Percentiles rank a stretch among this genome's conserved stretches.
These are phyloP conservation scores for Rhipidocladum racemiflorum DNA, from an alignment of 176 grass and related monocot genomes.

Conservation along the genomic window DNA sequence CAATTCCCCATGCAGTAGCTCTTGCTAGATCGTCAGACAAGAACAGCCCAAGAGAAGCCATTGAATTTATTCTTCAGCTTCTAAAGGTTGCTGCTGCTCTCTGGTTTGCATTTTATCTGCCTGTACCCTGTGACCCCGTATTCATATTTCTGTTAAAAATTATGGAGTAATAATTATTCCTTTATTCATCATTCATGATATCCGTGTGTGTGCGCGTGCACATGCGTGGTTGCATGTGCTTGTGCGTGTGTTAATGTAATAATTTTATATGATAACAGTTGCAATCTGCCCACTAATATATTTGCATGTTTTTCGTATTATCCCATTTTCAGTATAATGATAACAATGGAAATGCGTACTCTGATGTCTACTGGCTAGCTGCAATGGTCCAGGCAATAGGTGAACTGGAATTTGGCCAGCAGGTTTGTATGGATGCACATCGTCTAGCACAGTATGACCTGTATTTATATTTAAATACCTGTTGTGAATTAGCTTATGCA, in stretches of 20 bases:
- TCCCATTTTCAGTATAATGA: conserved; percentile 87
- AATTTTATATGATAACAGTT: conserved; percentile 4
- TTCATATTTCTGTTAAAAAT: background rate
- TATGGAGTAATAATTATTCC: background rate
- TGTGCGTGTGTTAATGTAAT: background rate
- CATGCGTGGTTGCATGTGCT: too few species aligned
- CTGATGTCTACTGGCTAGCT: conserved; percentile 91
- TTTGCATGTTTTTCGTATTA: conserved; percentile 20
- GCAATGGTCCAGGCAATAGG: conserved; percentile 91
- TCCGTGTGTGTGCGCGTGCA: background rate
- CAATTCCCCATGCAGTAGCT: conserved; percentile 89
- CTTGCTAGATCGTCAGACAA: conserved; percentile 78
- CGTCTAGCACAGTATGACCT: conserved; percentile 6
- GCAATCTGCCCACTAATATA: background rate
- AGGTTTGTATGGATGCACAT: conserved; percentile 56
- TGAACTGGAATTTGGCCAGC: conserved; percentile 91
- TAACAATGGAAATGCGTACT: conserved; percentile 93
- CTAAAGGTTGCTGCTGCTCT: conserved; percentile 60
- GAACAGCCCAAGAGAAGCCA: conserved; percentile 88
- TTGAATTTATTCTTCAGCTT: conserved; percentile 96
- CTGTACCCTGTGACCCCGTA: conserved; percentile 12
- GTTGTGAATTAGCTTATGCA: background rate
- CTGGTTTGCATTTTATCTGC: conserved; percentile 21
- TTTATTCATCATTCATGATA: background rate
- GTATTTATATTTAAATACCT: background rate